phyloP scores from a whole-genome alignment of 2,329 filamentous ascomycete species.

The Xylariomycetidae sp. region DNA sequence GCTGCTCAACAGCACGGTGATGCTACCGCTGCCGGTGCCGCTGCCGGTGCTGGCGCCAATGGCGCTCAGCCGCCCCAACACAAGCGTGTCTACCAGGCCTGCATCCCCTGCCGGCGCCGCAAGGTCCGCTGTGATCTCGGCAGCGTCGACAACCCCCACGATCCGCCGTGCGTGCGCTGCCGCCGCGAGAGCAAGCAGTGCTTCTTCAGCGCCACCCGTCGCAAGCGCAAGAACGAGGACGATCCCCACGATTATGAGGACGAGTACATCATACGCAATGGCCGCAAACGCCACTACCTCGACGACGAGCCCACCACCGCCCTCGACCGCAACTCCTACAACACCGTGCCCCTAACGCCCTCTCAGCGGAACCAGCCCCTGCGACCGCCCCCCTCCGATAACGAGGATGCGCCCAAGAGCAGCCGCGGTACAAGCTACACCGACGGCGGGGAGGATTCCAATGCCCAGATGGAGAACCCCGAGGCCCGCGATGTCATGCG shows the following conservation, averaged over 20 bases:
- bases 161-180: conserved; percentile 90
- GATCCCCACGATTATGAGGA: conserved; percentile 51
- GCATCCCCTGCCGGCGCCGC: conserved; percentile 55
- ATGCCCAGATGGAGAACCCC: conserved; percentile 57
- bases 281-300: conserved; percentile 59
- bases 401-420: conserved; percentile 27
- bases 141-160: conserved; percentile 86
- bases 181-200: conserved; percentile 94
- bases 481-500: conserved; percentile 61
- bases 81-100: conserved; percentile 59
- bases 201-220: conserved; percentile 89
- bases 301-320: conserved; percentile 37
- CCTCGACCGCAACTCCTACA: conserved; percentile 38
- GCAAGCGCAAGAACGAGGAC: conserved; percentile 77
- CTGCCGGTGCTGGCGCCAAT: too few relatives aligned
- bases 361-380: conserved; percentile 61
- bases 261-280: conserved; percentile 68
- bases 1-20: conserved; percentile 5
- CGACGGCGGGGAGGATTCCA: conserved; percentile 44
- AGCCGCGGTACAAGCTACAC: conserved; percentile 25
- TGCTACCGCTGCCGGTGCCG: conserved; percentile 9
- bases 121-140: conserved; percentile 59
- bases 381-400: conserved; percentile 48
- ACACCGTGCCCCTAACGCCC: conserved; percentile 55
- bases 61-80: too few relatives aligned